Percentiles rank a stretch among this genome's conserved stretches.
Conservation (phyloP, 306 rosid genomes). For the Fragaria iinumae region DNA sequence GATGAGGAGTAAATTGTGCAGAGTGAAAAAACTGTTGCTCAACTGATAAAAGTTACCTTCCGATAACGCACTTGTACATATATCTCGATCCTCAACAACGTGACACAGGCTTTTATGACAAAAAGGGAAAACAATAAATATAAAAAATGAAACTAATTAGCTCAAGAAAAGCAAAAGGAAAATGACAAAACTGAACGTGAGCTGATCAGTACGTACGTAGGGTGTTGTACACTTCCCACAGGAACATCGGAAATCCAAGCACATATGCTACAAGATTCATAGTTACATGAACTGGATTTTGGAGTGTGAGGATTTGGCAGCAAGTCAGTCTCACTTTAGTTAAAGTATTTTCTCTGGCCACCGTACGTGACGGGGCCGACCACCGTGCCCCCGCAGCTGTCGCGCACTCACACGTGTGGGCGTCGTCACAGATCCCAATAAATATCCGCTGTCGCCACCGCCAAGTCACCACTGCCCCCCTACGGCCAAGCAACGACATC, state of each 20-base stretch:
- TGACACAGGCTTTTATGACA: too few relatives aligned
- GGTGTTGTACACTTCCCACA: constrained; percentile 6
- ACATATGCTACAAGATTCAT: background rate
- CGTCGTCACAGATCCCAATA: constrained; percentile 44
- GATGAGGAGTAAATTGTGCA: background rate
- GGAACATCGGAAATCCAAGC: constrained; percentile 21
- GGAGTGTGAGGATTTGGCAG: constrained; percentile 11
- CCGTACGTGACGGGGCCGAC: constrained; percentile 71
- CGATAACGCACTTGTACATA: too few relatives aligned
- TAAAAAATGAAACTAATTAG: background rate
- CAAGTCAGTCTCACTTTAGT: constrained; percentile 9
- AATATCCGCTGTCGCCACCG: constrained; percentile 32
- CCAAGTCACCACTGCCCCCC: constrained; percentile 40
- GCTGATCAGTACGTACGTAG: background rate
- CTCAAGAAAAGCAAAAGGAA: background rate
- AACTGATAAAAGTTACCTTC: too few relatives aligned
- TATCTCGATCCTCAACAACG: background rate
- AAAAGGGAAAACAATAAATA: background rate
- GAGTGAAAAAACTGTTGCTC: background rate
- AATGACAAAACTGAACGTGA: background rate
- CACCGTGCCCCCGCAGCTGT: constrained; percentile 45
- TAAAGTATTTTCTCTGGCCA: constrained; percentile 21
- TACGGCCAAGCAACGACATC: constrained; percentile 37
- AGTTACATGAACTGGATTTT: background rate
- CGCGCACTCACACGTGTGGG: constrained; percentile 76